A percentile compares a stretch with the other conserved stretches of the same genome.
phyloP scores from a whole-genome alignment of 148 eudicot species.

The Suaeda aralocaspica region DNA sequence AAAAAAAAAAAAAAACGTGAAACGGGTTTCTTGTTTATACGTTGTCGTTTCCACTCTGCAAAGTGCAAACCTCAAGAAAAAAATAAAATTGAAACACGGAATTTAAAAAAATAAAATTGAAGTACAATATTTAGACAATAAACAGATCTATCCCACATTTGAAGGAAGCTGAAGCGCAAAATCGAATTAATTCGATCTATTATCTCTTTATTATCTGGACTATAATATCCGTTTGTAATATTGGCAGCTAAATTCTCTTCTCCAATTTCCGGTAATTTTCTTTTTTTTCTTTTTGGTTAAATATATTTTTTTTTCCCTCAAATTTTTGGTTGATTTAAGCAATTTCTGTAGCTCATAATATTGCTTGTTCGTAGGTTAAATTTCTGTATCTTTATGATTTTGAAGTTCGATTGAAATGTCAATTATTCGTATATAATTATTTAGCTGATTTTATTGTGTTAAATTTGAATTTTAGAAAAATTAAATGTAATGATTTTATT shows the following conservation, averaged over 20 bases:
- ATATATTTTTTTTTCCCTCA: no score
- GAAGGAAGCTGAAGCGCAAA: slow-evolving; percentile 2
- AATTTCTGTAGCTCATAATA: neutral
- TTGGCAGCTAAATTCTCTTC: neutral
- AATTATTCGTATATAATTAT: neutral
- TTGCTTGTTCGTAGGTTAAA: neutral
- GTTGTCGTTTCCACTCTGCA: neutral
- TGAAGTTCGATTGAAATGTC: neutral
- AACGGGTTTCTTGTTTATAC: no score
- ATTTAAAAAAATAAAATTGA: neutral
- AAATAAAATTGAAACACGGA: neutral
- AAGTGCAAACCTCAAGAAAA: no score
- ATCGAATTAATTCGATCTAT: slow-evolving; percentile 9
- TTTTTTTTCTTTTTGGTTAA: neutral
- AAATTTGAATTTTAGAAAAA: neutral
- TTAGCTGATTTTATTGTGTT: neutral
- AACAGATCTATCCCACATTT: slow-evolving; percentile 10
- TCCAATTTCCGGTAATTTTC: neutral
- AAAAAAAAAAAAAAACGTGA: no score
- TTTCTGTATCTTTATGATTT: neutral
- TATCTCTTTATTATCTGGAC: slow-evolving; percentile 3
- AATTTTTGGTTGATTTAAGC: no score
- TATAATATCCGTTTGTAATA: neutral
- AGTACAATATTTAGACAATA: neutral
- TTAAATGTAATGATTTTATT: neutral